Conservation (phyloP, 148 eudicot genomes). For the Cornus florida region DNA sequence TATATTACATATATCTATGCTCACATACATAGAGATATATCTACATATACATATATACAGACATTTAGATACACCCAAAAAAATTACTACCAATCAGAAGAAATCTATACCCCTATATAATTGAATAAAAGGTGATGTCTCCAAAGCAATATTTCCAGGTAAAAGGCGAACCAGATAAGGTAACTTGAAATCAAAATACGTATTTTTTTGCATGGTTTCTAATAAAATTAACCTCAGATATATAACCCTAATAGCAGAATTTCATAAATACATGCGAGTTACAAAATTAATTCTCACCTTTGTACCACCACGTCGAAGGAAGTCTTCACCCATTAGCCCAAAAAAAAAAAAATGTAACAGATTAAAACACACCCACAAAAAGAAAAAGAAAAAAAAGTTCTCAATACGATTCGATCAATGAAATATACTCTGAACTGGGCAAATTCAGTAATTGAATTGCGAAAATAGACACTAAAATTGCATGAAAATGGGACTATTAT, state of each 20-base stretch:
- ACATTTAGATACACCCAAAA: background rate
- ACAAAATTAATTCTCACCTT: constrained; percentile 34
- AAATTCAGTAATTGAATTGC: background rate
- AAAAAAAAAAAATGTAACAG: background rate
- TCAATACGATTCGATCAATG: background rate
- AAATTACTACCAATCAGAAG: too few species aligned
- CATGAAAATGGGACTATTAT: background rate
- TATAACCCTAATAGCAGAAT: background rate
- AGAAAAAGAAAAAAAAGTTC: background rate
- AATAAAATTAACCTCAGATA: background rate
- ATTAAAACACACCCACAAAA: background rate
- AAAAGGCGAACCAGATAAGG: background rate
- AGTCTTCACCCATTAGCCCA: constrained; percentile 32
- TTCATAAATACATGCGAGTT: background rate
- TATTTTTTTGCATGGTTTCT: background rate
- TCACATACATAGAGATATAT: background rate
- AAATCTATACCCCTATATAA: background rate
- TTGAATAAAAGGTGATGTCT: background rate
- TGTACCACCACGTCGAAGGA: constrained; percentile 38
- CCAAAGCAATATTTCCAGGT: background rate
- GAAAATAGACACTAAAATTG: background rate
- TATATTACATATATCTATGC: too few species aligned
- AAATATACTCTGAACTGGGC: background rate
- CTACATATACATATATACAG: background rate
- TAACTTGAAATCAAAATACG: background rate